Evolutionary conservation across 2,329 filamentous ascomycete species (phyloP), one percentile per base, ranked within the genome.

Genomic region (Pseudocercospora musae): DNA sequence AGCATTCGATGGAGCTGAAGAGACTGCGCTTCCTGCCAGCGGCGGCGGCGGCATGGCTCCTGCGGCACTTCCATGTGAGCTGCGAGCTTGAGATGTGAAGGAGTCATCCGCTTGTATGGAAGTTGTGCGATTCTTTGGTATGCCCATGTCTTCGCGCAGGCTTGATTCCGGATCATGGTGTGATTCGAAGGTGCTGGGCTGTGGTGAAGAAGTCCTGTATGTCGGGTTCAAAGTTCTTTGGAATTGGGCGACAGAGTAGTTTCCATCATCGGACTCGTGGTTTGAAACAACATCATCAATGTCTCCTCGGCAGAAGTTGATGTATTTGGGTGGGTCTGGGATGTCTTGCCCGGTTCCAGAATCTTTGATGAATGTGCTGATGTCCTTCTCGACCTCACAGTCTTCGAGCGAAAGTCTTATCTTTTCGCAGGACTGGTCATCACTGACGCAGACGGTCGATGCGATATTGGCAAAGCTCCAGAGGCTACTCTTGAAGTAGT

Each of bases 391-490:
- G 1, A 99, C 95, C 71, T 99, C 95, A 79, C 96, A 96, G 72
- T 91, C 90, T 78, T 99, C 96, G 2, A 99, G 82, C 0, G 94
- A 94, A 4, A 98, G 80, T 10, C 96, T 88, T 64, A 99, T 91
- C 80, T 97, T 98, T 78, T 99, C 96, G 76, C 94, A 99, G 1
- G 94, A 95, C 66, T 84, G 69, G 79, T 99, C 95, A 72, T 99
- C 95, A 75, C 93, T 98, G 53, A 99, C 95, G 73, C 95, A 99
- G 10, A 98, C 95, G 0, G 94, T 98, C 0, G 94, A 98, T 0
- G 95, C 88, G 70, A 99, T 92, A 75, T 99, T 99, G 60, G 95
- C 94, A 79, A 98, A 99, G 13, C 89, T 94, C 96, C 95, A 99
- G 7, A 99, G 82, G 73, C 95, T 98, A 79, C 91, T 96, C 82